Evolutionary conservation across 2,329 filamentous ascomycete genomes (phyloP), one percentile per base, ranked within the genome.

Genomic region (Coleophoma eucalyptorum): DNA sequence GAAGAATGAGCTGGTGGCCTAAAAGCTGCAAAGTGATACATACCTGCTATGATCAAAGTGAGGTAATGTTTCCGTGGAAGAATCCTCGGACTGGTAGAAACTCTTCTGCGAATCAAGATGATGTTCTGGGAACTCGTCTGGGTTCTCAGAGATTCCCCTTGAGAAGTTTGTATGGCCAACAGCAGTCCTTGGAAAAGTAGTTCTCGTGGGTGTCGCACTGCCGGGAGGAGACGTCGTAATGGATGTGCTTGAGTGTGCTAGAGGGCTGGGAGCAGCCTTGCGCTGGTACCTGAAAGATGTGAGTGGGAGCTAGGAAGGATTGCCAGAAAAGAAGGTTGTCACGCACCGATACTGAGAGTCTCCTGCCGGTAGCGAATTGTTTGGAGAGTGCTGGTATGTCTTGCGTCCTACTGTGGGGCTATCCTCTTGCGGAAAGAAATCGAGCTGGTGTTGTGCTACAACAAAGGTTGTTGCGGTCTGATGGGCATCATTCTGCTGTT

Each of bases 101-200:
- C 49, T 64, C 52, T 59, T 62, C 52, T 67, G 63, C n/a, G 63
- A 62, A 45, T 65, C 65, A 45, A 66, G 48, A 18, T 65, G 53
- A 50, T 67, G 64, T 58, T 67, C 63, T 46, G 66, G 59, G 56
- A 60, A 63, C 52, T 68, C 64, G 50, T 64, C 50, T 19, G 49
- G 48, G 34, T 43, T 58, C 8, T 54, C 43, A 38, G 52, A 54
- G 43, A 48, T 44, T 15, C 40, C 48, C 46, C 54, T 48, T 37
- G 59, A 58, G 40, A 56, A 35, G 44, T 53, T 46, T 48, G 53
- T 50, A 40, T 57, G 52, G 50, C 59, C 58, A 45, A 49, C 53
- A 49, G 51, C 55, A 50, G 48, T 50, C 55, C 56, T 53, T 40
- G 47, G 34, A 50, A 65, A 65, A 38, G 56, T 56, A 43, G 50